Base-by-base conservation (phyloP, 75 land plant genomes). In the Sequoiadendron giganteum region DNA sequence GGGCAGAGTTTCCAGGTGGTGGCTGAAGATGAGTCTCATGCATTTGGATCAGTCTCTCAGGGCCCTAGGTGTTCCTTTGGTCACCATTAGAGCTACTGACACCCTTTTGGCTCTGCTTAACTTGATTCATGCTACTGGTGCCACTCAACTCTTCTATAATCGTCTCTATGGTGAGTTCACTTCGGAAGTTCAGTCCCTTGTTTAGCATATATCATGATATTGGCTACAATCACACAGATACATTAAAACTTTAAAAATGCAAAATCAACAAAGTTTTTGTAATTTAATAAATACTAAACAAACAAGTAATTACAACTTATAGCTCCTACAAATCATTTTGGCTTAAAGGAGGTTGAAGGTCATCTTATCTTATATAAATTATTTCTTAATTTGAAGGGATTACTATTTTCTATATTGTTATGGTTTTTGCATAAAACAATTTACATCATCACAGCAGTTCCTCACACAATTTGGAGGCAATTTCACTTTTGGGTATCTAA, bases 1-100 rank as follows among this genome's bases (percentile, higher is more conserved):
- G 2, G 92, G 92, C 19, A 88, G 92, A 32, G 85, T 91, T 38
- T 91, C 92, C 2, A 73, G 92, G 85, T 91, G 92, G 92, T 91
- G 92, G 91, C 70, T 91, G 21, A 90, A 91, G 89, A 91, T 90
- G 91, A 91, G 92, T 78, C 72, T 91, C 86, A 77, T 85, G 30
- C 92, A 91, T 61, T 78, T 91, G 76, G 87, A 90, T 36, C 38
- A 48, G 21, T 91, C 92, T 52, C 73, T 91, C 8, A 82, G 42
- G 58, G 88, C 30, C 38, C 88, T 91, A 30, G 92, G 92, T 72
- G 85, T 88, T 2, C 89, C 91, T 40, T 68, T 91, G 83, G 70
- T 91, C 48, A 58, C 30, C 77, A 34, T 30, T 34, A 32, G 38
- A 34, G 16, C 38, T 75, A 75, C 38, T 11, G 38, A 75, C 38